Percentiles rank a stretch among this genome's conserved stretches.
Evolutionary conservation across 768 basidiomycete species (phyloP).

Genomic region (Polyporus arcularius): DNA sequence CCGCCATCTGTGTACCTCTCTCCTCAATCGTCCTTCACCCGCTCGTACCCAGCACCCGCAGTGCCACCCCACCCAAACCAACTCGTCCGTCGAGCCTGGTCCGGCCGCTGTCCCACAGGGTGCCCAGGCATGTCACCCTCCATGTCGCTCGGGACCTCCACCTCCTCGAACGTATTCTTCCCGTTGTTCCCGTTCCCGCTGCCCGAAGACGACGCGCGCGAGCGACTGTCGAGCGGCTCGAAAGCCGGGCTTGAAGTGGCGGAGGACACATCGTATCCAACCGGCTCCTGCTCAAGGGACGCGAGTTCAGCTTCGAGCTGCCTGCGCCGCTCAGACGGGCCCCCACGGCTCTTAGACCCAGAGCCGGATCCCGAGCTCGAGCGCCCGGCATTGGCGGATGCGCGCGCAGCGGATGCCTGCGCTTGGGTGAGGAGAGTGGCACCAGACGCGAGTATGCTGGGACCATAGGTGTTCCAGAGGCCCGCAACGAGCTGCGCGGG

Average conservation of each 20-base stretch:
- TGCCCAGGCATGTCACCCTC: constrained; percentile 50
- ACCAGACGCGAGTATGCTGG: constrained; percentile 67
- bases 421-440: constrained; percentile 61
- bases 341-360: not conserved
- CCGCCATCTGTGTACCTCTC: not conserved
- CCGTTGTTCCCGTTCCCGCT: constrained; percentile 35
- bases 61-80: constrained; percentile 56
- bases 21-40: constrained; percentile 49
- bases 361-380: not conserved
- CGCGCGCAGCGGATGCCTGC: constrained; percentile 40
- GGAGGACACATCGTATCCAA: constrained; percentile 26
- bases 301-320: constrained; percentile 64
- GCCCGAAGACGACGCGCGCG: constrained; percentile 40
- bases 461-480: constrained; percentile 81
- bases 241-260: constrained; percentile 24
- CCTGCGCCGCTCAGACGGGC: constrained; percentile 44
- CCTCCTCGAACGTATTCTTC: constrained; percentile 55
- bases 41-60: constrained; percentile 46
- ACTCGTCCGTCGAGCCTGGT: constrained; percentile 37
- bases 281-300: constrained; percentile 34
- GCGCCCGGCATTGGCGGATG: constrained; percentile 12
- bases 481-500: constrained; percentile 65
- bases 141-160: constrained; percentile 68
- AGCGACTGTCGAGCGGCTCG: constrained; percentile 30
- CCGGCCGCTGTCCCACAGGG: constrained; percentile 21